Base-by-base conservation (phyloP, 75 land plant species). In the Sequoiadendron giganteum region DNA sequence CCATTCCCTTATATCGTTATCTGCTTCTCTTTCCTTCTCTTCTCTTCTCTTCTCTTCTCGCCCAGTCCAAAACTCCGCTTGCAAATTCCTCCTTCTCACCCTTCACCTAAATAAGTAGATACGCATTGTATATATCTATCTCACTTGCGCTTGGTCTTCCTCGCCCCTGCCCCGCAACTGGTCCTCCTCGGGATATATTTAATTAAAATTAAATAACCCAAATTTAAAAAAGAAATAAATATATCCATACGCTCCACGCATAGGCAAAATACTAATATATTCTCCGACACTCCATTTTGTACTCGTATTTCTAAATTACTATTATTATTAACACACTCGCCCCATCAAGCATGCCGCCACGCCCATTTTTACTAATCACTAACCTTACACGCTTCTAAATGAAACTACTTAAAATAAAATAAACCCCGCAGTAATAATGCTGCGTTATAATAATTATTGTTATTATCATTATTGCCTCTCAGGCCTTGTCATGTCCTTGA, bases 261-360 rank as follows among this genome's bases (percentile, higher is more conserved):
- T 65, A 65, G 70, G 70, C 70, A 28, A 65, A 65, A 65, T 65
- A 65, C 70, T 65, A 28, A 65, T 65, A 65, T 65, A 65, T 65
- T 65, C 70, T 25, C 70, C 70, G 70, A 65, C 70, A 65, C 70
- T 21, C 70, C 15, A 34, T 3, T 72, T 30, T 32, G 36, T 30
- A 72, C 76, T 75, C 77, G 77, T 30, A 30, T 75, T 75, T 34
- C 77, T 39, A 75, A 34, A 75, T 75, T 75, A 75, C 38, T 75
- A 75, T 75, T 75, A 75, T 75, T 75, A 75, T 75, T 34, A 32
- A 75, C 77, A 75, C 77, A 34, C 77, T 75, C 77, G 77, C 38
- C 77, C 77, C 77, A 75, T 75, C 77, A 75, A 75, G 77, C 77
- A 75, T 75, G 77, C 77, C 77, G 77, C 77, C 77, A 75, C 77